phyloP scores from a whole-genome alignment of 108 stramenopile genomes.

The Nitzschia palea region DNA sequence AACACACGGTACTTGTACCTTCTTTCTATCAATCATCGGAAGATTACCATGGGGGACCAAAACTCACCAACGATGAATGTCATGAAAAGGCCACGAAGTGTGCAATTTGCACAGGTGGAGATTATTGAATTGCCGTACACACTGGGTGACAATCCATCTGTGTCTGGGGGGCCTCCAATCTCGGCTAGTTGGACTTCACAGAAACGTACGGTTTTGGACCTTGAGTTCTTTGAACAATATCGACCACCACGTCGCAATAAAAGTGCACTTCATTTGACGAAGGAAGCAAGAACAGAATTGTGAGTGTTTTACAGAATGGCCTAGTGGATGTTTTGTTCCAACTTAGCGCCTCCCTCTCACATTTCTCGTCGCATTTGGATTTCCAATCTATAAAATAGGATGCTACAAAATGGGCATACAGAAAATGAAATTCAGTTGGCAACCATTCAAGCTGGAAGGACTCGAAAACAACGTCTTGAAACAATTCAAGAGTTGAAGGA shows the following conservation, averaged over 20 bases:
- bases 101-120: conserved; percentile 2
- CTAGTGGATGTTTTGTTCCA: no score
- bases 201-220: conserved; percentile 4
- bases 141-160: conserved; percentile 8
- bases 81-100: neutral
- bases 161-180: conserved; percentile 6
- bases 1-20: no score
- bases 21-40: no score
- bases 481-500: conserved; percentile 7
- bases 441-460: neutral
- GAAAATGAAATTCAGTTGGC: conserved; percentile 1
- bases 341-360: no score
- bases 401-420: conserved; percentile 11
- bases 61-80: no score
- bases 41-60: no score
- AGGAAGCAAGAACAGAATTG: conserved; percentile 8
- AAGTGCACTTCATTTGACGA: conserved; percentile 9
- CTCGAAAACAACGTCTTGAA: conserved; percentile 1
- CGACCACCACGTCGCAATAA: conserved; percentile 10
- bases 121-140: conserved; percentile 24
- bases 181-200: conserved; percentile 6
- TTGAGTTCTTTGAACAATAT: conserved; percentile 16
- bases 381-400: neutral
- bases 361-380: no score
- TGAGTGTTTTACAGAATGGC: no score